phyloP scores from a whole-genome alignment of 352 stramenopile genomes.

The Phytophthora citrophthora region DNA sequence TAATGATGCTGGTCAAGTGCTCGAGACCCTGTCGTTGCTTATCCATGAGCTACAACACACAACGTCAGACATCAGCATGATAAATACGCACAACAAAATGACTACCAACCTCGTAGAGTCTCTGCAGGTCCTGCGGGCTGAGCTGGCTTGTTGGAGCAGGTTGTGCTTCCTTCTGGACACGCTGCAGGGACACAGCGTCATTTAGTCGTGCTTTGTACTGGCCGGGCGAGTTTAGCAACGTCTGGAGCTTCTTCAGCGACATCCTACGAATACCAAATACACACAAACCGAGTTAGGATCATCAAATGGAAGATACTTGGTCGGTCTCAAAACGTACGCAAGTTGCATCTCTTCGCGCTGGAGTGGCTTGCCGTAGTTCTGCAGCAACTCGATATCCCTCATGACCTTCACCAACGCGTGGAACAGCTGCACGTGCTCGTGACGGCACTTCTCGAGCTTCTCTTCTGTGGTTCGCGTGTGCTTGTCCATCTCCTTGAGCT shows the following conservation, averaged over 20 bases:
- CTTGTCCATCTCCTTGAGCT: conserved; percentile 87
- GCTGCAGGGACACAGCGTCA: conserved; percentile 75
- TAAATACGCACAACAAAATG: background rate
- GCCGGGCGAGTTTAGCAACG: conserved; percentile 74
- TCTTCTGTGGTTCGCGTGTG: conserved; percentile 79
- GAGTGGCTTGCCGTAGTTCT: conserved; percentile 87
- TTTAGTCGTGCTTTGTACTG: conserved; percentile 90
- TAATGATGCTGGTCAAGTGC: conserved; percentile 82
- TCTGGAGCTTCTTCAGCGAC: conserved; percentile 87
- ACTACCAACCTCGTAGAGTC: conserved; percentile 67
- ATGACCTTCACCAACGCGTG: conserved; percentile 88
- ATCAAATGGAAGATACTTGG: background rate
- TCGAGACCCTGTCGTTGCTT: conserved; percentile 87
- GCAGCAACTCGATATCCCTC: conserved; percentile 88
- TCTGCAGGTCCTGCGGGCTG: conserved; percentile 76
- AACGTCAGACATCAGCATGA: background rate
- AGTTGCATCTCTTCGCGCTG: conserved; percentile 82
- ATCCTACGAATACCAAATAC: conserved; percentile 40
- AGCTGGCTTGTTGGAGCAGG: conserved; percentile 54
- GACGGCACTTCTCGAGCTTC: conserved; percentile 86
- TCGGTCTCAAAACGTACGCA: conserved; percentile 53
- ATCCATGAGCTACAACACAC: conserved; percentile 68
- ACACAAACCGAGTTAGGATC: conserved; percentile 9
- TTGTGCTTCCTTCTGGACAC: conserved; percentile 62
- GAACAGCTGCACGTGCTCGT: conserved; percentile 85